phyloP scores from a whole-genome alignment of 768 basidiomycete species.

The Phanerochaete sordida region DNA sequence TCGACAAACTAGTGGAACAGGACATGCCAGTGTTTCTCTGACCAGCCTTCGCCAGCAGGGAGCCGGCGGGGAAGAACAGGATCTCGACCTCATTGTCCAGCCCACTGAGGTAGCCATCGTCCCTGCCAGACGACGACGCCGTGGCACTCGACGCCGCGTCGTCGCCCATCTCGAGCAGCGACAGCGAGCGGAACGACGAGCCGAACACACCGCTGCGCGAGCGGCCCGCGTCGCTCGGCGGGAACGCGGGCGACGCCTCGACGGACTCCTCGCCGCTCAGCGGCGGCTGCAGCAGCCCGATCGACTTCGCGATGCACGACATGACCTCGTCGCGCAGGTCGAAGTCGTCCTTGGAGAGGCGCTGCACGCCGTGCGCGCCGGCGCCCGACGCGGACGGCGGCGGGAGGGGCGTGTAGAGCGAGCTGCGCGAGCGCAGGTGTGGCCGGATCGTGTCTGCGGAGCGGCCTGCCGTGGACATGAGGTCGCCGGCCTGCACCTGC shows the following conservation, averaged over 20 bases:
- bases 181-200: constrained; percentile 73
- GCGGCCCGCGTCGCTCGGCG: constrained; percentile 40
- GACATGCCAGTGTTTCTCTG: constrained; percentile 77
- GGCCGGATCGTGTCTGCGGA: constrained; percentile 39
- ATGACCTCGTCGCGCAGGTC: constrained; percentile 96
- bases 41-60: constrained; percentile 82
- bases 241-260: constrained; percentile 62
- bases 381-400: neutral
- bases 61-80: constrained; percentile 85
- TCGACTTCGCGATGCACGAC: constrained; percentile 96
- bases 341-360: constrained; percentile 64
- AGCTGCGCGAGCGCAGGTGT: constrained; percentile 16
- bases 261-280: constrained; percentile 63
- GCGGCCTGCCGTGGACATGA: constrained; percentile 51
- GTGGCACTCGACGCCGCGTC: constrained; percentile 65
- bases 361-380: constrained; percentile 17
- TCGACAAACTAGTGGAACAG: too few species aligned
- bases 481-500: constrained; percentile 73
- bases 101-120: constrained; percentile 66
- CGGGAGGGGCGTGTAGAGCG: constrained; percentile 10
- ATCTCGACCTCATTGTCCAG: constrained; percentile 98
- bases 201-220: constrained; percentile 38
- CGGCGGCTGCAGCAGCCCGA: constrained; percentile 88
- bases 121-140: constrained; percentile 48
- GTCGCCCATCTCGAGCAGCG: constrained; percentile 67